A percentile compares a stretch with the other conserved stretches of the same genome.
Conservation (phyloP, 305 asterid species). For the Fraxinus xanthoxyloides region DNA sequence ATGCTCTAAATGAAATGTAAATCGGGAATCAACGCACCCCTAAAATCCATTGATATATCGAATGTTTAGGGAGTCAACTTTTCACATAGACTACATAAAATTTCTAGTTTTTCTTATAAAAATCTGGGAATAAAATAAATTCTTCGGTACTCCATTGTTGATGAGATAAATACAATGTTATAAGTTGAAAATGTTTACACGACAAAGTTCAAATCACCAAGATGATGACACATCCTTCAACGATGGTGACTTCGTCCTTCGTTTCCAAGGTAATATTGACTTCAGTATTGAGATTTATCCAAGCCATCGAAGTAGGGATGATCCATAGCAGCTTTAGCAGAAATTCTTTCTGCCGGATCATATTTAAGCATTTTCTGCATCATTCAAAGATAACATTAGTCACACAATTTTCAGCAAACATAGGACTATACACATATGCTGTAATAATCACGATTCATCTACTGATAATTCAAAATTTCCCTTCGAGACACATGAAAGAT, state of each 20-base stretch:
- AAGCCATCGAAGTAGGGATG: slow-evolving; percentile 86
- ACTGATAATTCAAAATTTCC: neutral
- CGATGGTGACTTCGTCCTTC: neutral
- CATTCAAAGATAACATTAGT: slow-evolving; percentile 15
- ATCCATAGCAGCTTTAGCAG: slow-evolving; percentile 90
- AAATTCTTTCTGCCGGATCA: slow-evolving; percentile 86
- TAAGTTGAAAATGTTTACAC: slow-evolving; percentile 3
- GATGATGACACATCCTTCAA: slow-evolving; percentile 45
- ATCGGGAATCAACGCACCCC: too few species aligned
- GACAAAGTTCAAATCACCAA: slow-evolving; percentile 40
- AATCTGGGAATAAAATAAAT: neutral
- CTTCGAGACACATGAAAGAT: neutral
- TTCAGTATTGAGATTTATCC: slow-evolving; percentile 87
- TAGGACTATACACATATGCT: neutral
- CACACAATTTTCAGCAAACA: neutral
- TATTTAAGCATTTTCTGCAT: slow-evolving; percentile 80
- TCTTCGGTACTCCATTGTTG: neutral
- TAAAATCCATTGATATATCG: neutral
- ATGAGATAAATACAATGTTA: neutral
- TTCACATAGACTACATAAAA: neutral
- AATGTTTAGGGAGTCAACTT: neutral
- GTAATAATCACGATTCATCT: neutral
- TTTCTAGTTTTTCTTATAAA: neutral
- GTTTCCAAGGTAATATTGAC: neutral
- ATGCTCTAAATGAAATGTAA: too few species aligned